Base-by-base conservation (phyloP, 176 grass and related monocot genomes). In the Bromus sterilis region DNA sequence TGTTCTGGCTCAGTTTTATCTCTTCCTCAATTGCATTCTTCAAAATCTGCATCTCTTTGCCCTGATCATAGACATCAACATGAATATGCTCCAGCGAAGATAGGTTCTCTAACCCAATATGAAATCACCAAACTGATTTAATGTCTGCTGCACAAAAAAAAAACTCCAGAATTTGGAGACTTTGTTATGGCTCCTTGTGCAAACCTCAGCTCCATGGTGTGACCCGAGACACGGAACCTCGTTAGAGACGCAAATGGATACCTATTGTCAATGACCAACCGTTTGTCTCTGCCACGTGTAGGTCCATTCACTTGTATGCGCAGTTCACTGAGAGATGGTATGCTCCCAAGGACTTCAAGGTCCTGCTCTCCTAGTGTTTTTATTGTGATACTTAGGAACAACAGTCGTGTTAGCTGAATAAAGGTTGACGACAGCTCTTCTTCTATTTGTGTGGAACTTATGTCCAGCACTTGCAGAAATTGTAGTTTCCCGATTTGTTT, bases 281-380 rank as follows among this genome's bases (percentile, higher is more conserved):
- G 5, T 51, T 51, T 1, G 13, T 51, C 48, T 21, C 4, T 51
- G 18, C 5, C 48, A 0, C 6, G 4, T 51, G 48, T 51, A 6
- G 16, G 16, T 6, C 20, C 0, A 0, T 2, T 0, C 48, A 51
- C 15, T 5, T 5, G 1, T 51, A 51, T 20, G 48, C 0, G 0
- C 16, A 51, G 15, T 2, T 20, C 4, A 51, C 16, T 18, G 48
- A 51, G 48, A 51, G 16, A 51, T 5, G 4, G 48, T 51, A 51
- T 51, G 48, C 4, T 20, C 48, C 56, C n/a, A n/a, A n/a, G n/a
- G n/a, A n/a, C n/a, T n/a, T n/a, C n/a, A n/a, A n/a, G n/a, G n/a
- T n/a, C n/a, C n/a, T n/a, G n/a, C n/a, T n/a, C n/a, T n/a, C n/a
- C n/a, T n/a, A n/a, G n/a, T n/a, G n/a, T n/a, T n/a, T n/a, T n/a